These are phyloP conservation scores for Crithidia thermophila DNA, from an alignment of 208 protist genomes.

Conservation along the genomic window DNA sequence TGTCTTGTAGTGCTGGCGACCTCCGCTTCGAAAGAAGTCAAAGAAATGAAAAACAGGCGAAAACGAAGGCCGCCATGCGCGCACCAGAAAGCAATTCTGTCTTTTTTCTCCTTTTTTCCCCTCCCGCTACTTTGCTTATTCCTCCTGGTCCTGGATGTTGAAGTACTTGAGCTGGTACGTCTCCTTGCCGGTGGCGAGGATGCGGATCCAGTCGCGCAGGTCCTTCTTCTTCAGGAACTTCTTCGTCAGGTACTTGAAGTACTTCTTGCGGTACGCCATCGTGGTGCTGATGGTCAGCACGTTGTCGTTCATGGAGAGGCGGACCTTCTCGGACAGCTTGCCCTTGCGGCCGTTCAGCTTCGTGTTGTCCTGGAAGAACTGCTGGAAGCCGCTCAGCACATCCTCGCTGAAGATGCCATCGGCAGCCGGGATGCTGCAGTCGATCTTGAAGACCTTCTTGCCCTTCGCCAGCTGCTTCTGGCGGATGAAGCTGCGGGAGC, in stretches of 20 bases:
- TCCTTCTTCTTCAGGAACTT: slow-evolving; percentile 99
- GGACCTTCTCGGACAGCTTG: slow-evolving; percentile 96
- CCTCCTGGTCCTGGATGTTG: slow-evolving; percentile 96
- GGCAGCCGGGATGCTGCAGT: slow-evolving; percentile 65
- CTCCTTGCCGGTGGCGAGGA: slow-evolving; percentile 95
- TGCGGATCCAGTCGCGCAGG: slow-evolving; percentile 97
- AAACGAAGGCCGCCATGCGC: no score
- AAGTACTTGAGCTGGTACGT: slow-evolving; percentile 98
- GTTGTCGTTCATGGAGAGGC: slow-evolving; percentile 86
- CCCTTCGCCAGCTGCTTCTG: slow-evolving; percentile 88
- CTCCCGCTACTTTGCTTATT: slow-evolving; percentile 48
- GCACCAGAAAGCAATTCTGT: no score
- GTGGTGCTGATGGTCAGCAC: slow-evolving; percentile 91
- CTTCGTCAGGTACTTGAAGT: slow-evolving; percentile 99
- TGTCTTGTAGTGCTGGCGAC: no score
- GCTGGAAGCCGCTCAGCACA: slow-evolving; percentile 91
- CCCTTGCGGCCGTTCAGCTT: slow-evolving; percentile 99
- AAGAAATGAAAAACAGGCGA: no score
- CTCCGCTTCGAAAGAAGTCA: no score
- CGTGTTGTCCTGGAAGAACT: slow-evolving; percentile 97
- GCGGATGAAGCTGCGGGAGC: slow-evolving; percentile 81
- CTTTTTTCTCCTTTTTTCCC: no score
- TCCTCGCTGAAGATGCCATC: slow-evolving; percentile 87
- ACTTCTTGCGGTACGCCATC: slow-evolving; percentile 98
- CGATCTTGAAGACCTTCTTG: slow-evolving; percentile 90